Evolutionary conservation across 257 asterid genomes (phyloP).

Genomic region (Buddleja alternifolia): DNA sequence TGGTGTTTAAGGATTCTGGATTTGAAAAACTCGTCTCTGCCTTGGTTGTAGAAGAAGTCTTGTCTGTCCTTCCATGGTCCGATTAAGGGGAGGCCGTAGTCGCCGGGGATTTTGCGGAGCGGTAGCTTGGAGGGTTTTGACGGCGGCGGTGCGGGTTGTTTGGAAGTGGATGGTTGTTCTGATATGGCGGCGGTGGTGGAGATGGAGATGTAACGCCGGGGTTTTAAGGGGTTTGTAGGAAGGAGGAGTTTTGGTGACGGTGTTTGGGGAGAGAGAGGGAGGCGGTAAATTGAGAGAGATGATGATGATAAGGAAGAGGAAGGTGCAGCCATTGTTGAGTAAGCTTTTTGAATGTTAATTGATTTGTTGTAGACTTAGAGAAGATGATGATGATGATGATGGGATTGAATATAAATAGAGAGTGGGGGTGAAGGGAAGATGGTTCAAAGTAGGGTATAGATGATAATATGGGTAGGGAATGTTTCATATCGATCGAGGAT

Average conservation of each 20-base stretch:
- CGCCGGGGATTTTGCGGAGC: slow-evolving; percentile 65
- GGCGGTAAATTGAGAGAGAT: slow-evolving; percentile 34
- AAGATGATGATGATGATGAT: neutral
- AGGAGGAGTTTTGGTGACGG: slow-evolving; percentile 11
- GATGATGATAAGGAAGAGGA: slow-evolving; percentile 37
- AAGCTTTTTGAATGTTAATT: neutral
- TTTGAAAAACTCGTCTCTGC: slow-evolving; percentile 69
- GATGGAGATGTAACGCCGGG: slow-evolving; percentile 14
- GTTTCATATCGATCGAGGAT: too few species aligned
- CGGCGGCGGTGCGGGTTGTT: slow-evolving; percentile 19
- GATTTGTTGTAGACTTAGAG: too few species aligned
- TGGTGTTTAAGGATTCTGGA: slow-evolving; percentile 63
- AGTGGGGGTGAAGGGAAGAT: too few species aligned
- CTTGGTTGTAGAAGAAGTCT: slow-evolving; percentile 84
- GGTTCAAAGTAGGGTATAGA: too few species aligned
- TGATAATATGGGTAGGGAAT: too few species aligned
- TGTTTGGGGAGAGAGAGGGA: slow-evolving; percentile 27
- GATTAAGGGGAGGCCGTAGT: slow-evolving; percentile 63
- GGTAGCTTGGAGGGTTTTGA: slow-evolving; percentile 41
- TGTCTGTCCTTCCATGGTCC: slow-evolving; percentile 82
- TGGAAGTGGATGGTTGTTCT: slow-evolving; percentile 33
- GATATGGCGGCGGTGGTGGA: slow-evolving; percentile 44
- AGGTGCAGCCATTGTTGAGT: slow-evolving; percentile 45
- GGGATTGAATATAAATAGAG: slow-evolving; percentile 8
- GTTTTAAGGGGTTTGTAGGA: neutral